Evolutionary conservation across 2,329 filamentous ascomycete species (phyloP).

Genomic region (Cladosporium colombiae): DNA sequence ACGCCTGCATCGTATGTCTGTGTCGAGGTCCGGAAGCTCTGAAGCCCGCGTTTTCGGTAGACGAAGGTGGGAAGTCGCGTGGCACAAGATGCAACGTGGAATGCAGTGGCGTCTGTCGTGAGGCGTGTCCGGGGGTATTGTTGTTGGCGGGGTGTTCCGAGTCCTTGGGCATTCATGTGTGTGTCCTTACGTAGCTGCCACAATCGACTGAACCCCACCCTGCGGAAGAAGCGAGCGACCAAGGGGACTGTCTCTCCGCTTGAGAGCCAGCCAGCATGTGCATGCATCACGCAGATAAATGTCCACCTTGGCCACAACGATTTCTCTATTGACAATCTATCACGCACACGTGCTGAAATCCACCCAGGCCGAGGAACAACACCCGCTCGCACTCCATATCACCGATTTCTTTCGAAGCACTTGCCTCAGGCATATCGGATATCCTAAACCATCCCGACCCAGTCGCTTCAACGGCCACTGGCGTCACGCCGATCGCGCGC

Average conservation of each 20-base stretch:
- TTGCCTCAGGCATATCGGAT: background rate
- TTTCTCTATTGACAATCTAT: background rate
- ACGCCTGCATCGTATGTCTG: constrained; percentile 16
- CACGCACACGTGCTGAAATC: background rate
- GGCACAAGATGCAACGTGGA: background rate
- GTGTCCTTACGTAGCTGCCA: background rate
- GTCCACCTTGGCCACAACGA: too few species aligned
- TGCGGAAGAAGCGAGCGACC: too few species aligned
- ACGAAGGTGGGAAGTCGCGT: background rate
- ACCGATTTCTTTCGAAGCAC: background rate
- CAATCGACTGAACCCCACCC: background rate
- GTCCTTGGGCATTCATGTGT: background rate
- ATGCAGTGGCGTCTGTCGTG: background rate
- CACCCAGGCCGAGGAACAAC: background rate
- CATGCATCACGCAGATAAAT: background rate
- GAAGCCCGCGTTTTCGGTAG: background rate
- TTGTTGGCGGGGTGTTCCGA: background rate
- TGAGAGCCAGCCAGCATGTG: background rate
- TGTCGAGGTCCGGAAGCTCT: background rate
- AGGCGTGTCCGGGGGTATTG: background rate
- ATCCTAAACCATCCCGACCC: background rate
- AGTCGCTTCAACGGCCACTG: background rate
- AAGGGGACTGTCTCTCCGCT: background rate
- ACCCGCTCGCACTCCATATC: background rate
- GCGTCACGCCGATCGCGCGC: constrained; percentile 4